Evolutionary conservation across 805 yeast species (phyloP).

Genomic region (Kuraishia borneana): DNA sequence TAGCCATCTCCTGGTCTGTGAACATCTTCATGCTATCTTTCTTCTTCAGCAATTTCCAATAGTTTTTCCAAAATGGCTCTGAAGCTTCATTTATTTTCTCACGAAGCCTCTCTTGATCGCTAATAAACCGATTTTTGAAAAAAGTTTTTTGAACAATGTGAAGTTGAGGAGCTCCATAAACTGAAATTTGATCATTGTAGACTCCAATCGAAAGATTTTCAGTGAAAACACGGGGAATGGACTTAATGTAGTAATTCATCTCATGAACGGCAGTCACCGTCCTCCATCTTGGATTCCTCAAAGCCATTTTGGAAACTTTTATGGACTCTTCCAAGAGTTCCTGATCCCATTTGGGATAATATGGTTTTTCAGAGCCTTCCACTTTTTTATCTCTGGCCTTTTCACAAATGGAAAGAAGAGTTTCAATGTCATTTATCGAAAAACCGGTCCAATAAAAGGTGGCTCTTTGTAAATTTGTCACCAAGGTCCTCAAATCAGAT

Average conservation of each 20-base stretch:
- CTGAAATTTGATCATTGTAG: slow-evolving; percentile 20
- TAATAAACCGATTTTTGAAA: slow-evolving; percentile 38
- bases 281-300: slow-evolving; percentile 45
- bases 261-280: slow-evolving; percentile 50
- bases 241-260: slow-evolving; percentile 44
- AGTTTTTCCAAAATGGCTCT: slow-evolving; percentile 37
- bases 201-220: slow-evolving; percentile 33
- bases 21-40: slow-evolving; percentile 24
- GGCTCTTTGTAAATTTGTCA: slow-evolving; percentile 52
- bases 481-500: slow-evolving; percentile 39
- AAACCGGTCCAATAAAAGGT: slow-evolving; percentile 75
- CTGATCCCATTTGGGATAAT: slow-evolving; percentile 27
- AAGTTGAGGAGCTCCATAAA: slow-evolving; percentile 53
- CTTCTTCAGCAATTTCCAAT: slow-evolving; percentile 33
- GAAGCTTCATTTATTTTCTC: slow-evolving; percentile 23
- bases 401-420: slow-evolving; percentile 36
- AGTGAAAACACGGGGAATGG: slow-evolving; percentile 29
- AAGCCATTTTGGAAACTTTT: slow-evolving; percentile 33
- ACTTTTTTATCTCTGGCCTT: slow-evolving; percentile 24
- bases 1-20: slow-evolving; percentile 20
- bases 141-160: slow-evolving; percentile 38
- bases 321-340: slow-evolving; percentile 31
- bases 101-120: slow-evolving; percentile 16
- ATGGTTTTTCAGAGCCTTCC: slow-evolving; percentile 11
- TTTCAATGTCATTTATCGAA: slow-evolving; percentile 43